phyloP scores from a whole-genome alignment of 2,329 filamentous ascomycete genomes.

The Cordyceps fumosorosea region DNA sequence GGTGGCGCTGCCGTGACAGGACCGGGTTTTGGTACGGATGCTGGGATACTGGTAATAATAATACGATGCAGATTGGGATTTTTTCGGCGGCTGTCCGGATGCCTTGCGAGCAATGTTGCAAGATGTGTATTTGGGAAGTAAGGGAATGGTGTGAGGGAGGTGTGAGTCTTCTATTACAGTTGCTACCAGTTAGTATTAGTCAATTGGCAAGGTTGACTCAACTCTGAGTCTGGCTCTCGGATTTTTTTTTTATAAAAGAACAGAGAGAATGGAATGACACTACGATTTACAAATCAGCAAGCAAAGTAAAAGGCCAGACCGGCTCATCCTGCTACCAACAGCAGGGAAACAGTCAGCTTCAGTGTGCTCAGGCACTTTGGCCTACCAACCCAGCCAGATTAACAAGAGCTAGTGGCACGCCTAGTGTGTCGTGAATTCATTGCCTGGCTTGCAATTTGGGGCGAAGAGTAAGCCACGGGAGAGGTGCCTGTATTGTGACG shows the following conservation, averaged over 20 bases:
- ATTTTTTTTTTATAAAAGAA: too few species aligned
- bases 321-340: background rate
- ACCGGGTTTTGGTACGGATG: background rate
- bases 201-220: too few species aligned
- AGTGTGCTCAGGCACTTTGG: background rate
- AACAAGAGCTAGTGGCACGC: constrained; percentile 2
- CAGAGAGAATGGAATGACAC: too few species aligned
- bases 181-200: too few species aligned
- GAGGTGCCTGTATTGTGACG: background rate
- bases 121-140: too few species aligned
- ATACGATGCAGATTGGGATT: background rate
- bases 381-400: too few species aligned
- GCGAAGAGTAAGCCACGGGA: background rate
- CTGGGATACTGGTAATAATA: too few species aligned
- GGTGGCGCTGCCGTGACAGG: constrained; percentile 3
- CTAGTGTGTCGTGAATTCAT: background rate
- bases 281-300: too few species aligned
- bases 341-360: background rate
- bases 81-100: background rate
- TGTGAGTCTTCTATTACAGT: too few species aligned
- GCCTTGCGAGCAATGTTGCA: background rate
- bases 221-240: too few species aligned
- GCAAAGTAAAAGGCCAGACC: background rate
- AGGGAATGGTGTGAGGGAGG: too few species aligned
- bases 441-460: background rate